Base-by-base conservation (phyloP, 441 rosid species). In the Raphanus hybrid region DNA sequence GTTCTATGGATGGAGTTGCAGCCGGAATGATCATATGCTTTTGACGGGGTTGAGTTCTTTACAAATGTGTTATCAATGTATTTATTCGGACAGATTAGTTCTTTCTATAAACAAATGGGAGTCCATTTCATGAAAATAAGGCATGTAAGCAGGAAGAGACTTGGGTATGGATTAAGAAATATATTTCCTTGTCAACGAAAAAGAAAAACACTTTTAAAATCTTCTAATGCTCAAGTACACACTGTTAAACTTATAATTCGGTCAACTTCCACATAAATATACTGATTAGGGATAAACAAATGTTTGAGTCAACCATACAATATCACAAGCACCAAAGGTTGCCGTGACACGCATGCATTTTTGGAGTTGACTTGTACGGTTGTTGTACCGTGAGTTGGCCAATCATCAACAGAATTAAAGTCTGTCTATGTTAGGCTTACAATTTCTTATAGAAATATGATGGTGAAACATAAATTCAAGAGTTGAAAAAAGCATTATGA, bases 261-360 rank as follows among this genome's bases (percentile, higher is more conserved):
- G 64, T 59, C 64, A 59, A 59, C 15, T n/a, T 15, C 41, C 65
- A 61, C 9, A 6, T 61, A 61, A 29, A n/a, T 61, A 61, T 29
- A 61, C n/a, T 3, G 8, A n/a, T 27, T 32, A 32, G 63, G 65
- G 10, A 61, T 61, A 8, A 35, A 64, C 48, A 37, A 35, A 64
- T 8, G 48, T 64, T 41, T 16, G 48, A 63, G 26, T 63, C 67
- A 63, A 14, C 67, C 45, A 34, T 63, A 63, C n/a, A 8, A 15
- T 32, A 2, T 5, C 67, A 61, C 20, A 39, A 63, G n/a, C 45
- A 63, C 48, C 50, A 64, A 15, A 64, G 23, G 67, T 15, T 15
- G 48, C 67, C 67, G 48, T 64, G 67, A 64, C 67, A 64, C 48
- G 50, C 67, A 15, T 64, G 67, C 48, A 64, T 35, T 35, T 27